Evolutionary conservation across 2,329 filamentous ascomycete species (phyloP), one percentile per base, ranked within the genome.

Genomic region (Amauroascus verrucosus): DNA sequence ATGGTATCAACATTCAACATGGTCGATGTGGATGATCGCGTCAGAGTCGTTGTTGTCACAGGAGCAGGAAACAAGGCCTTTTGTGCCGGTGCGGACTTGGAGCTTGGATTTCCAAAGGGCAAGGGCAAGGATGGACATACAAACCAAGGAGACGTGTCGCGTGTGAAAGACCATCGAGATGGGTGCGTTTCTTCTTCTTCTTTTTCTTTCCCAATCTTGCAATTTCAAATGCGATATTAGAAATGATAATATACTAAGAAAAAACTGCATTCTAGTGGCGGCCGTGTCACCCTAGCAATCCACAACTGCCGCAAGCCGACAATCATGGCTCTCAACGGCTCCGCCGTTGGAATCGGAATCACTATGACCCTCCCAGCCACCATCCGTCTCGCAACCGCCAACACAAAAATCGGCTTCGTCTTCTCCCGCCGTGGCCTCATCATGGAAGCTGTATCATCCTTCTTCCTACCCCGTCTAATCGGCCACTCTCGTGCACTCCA

Each of bases 401-500:
- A 71, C 9, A 82, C 84, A 1, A 85, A 84, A 63, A 78, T 88
- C 57, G 85, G 85, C 50, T 86, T 88, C 64, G 84, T 88, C 16
- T 90, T 89, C 66, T 75, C 78, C 22, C 77, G 84, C 24, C 76
- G 85, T 41, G 85, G 85, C 1, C 75, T 89, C 61, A 75, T 81
- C 55, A 83, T 86, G 78, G 86, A 90, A 67, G 84, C 83, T 0
- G 83, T 79, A 63, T 81, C 77, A 48, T 83, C 80, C 7, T 89
- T 78, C 67, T 89, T 86, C 72, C 73, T 89, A 33, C 85, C 85
- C 1, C 77, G 83, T 0, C 72, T 88, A 24, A 76, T 88, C 56
- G 85, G 86, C 54, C 71, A 76, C 57, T 76, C 76, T n/a, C 75
- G 77, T 56, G 82, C 83, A 1, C 68, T 83, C 63, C 79, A 84